Percentiles rank a stretch among this genome's conserved stretches.
phyloP scores from a whole-genome alignment of 2,329 filamentous ascomycete genomes.

The Paraphoma sp. region DNA sequence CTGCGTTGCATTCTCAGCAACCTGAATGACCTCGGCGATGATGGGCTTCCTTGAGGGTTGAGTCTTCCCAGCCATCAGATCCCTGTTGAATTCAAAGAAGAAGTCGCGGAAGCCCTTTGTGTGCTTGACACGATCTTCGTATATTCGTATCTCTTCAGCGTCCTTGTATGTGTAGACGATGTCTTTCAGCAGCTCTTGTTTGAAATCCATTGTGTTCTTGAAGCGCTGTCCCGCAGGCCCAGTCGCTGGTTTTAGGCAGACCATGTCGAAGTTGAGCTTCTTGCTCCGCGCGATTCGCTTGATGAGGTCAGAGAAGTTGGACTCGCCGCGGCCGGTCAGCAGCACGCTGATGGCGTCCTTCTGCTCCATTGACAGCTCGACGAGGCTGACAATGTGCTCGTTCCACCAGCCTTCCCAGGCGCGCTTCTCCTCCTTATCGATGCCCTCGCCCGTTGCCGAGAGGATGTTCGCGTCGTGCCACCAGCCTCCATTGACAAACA shows the following conservation, averaged over 20 bases:
- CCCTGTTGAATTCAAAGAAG: conserved; percentile 77
- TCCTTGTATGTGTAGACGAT: conserved; percentile 85
- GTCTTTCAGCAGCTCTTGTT: conserved; percentile 81
- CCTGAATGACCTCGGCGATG: conserved; percentile 81
- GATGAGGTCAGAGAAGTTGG: conserved; percentile 77
- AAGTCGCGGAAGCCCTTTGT: conserved; percentile 86
- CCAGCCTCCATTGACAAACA: conserved; percentile 87
- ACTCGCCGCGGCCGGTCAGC: conserved; percentile 84
- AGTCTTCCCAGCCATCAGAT: conserved; percentile 52
- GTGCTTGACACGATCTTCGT: conserved; percentile 69
- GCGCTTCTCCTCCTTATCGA: conserved; percentile 79
- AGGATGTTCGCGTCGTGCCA: conserved; percentile 94
- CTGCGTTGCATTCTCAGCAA: conserved; percentile 74
- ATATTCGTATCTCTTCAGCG: conserved; percentile 79
- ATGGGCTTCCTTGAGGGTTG: conserved; percentile 69
- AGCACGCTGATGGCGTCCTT: conserved; percentile 85
- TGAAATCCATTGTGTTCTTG: conserved; percentile 86
- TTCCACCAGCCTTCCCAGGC: conserved; percentile 98
- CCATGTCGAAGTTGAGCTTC: conserved; percentile 83
- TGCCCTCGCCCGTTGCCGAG: conserved; percentile 81
- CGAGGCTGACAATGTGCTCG: conserved; percentile 81
- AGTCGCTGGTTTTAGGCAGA: conserved; percentile 83
- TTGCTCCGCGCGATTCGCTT: conserved; percentile 81
- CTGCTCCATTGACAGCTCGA: conserved; percentile 80
- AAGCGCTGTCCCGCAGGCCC: conserved; percentile 83